Conservation (phyloP, 768 basidiomycete genomes). For the Rhizopogon vulgaris region DNA sequence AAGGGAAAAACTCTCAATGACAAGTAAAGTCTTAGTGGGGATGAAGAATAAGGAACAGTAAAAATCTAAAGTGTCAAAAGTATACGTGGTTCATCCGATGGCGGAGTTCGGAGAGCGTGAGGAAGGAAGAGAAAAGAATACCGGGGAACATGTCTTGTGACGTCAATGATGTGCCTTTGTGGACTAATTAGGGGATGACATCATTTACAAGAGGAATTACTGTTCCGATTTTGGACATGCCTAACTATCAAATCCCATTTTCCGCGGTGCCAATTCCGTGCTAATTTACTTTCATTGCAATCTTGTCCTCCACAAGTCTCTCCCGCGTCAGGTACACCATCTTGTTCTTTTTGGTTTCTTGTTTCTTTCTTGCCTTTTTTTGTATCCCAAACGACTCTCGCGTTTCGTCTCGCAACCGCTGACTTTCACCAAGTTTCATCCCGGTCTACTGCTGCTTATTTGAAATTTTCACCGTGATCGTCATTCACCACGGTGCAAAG, state of each 20-base stretch:
- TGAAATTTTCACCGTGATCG: constrained; percentile 4
- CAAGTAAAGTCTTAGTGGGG: no score
- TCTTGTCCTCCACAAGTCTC: neutral
- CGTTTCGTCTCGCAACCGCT: neutral
- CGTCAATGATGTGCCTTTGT: constrained; percentile 21
- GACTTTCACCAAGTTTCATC: neutral
- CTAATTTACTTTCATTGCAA: neutral
- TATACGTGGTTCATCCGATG: neutral
- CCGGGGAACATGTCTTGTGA: constrained; percentile 10
- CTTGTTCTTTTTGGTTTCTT: neutral
- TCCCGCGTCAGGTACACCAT: neutral
- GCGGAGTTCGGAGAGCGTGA: constrained; percentile 2
- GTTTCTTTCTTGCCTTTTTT: neutral
- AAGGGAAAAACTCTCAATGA: no score
- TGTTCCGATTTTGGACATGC: constrained; percentile 17
- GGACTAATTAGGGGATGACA: constrained; percentile 17
- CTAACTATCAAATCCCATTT: constrained; percentile 1
- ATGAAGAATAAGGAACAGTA: no score
- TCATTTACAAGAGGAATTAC: constrained; percentile 10
- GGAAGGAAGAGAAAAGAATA: constrained; percentile 10
- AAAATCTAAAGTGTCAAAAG: no score
- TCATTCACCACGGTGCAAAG: constrained; percentile 1
- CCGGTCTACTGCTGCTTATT: neutral
- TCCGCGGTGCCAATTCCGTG: constrained; percentile 10
- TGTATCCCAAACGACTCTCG: neutral